Conservation (phyloP, 2,329 filamentous ascomycete species). For the Botryotinia globosa region DNA sequence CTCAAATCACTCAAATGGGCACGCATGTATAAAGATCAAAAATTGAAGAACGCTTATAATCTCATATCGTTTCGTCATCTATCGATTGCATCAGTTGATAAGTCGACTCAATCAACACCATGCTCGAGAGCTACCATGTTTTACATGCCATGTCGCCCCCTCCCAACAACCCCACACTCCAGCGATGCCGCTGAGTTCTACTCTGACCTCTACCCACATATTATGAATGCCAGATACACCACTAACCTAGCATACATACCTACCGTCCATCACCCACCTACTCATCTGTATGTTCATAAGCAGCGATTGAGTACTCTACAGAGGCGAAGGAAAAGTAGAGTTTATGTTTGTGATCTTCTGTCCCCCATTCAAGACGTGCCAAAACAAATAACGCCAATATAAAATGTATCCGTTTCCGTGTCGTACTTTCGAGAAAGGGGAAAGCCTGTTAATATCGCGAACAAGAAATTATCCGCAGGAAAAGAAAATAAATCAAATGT, state of each 20-base stretch:
- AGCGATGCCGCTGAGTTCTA: neutral
- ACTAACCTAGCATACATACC: neutral
- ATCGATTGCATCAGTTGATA: constrained; percentile 4
- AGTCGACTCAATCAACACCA: neutral
- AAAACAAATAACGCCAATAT: constrained; percentile 12
- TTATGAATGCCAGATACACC: constrained; percentile 3
- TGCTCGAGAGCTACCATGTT: neutral
- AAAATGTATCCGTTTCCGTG: constrained; percentile 12
- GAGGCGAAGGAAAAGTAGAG: constrained; percentile 1
- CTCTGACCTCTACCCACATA: neutral
- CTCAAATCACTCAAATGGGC: neutral
- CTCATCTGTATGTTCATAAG: constrained; percentile 5
- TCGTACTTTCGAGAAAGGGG: neutral
- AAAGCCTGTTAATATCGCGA: neutral
- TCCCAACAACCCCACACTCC: neutral
- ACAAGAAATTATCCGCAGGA: neutral
- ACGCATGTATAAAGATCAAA: neutral
- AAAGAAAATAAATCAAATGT: constrained; percentile 13
- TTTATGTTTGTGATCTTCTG: neutral
- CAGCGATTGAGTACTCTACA: neutral
- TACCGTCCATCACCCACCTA: neutral
- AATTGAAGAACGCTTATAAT: neutral
- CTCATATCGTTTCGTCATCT: constrained; percentile 7
- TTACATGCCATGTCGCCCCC: constrained; percentile 1
- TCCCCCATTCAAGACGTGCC: neutral